Conservation (phyloP, 495 filamentous ascomycete species). For the Hyaloscypha bicolor region DNA sequence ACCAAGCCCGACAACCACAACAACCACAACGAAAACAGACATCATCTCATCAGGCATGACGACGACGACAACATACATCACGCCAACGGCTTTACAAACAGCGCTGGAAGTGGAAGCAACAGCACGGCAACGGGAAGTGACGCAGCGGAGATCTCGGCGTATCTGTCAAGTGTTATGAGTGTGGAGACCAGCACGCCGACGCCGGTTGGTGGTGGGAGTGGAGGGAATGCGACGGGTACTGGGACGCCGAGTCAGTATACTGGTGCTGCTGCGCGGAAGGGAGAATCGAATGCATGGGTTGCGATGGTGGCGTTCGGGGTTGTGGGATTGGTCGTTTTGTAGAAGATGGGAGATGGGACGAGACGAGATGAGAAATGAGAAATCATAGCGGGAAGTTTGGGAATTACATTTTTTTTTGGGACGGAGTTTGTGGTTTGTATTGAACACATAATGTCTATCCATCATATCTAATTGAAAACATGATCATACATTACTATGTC, state of each 20-base stretch:
- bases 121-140: slow-evolving; percentile 2
- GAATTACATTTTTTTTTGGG: not conserved
- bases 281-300: not conserved
- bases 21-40: not conserved
- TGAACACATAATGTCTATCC: not conserved
- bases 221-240: slow-evolving; percentile 3
- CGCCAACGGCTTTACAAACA: not conserved
- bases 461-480: not conserved
- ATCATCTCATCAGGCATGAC: not conserved
- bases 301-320: slow-evolving; percentile 7
- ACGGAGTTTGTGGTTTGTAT: slow-evolving; percentile 5
- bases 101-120: not conserved
- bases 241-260: slow-evolving; percentile 12
- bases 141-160: not conserved
- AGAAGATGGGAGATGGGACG: not conserved
- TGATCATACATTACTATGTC: not conserved
- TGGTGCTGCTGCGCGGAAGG: slow-evolving; percentile 8
- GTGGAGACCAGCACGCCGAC: slow-evolving; percentile 4
- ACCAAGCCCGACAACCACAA: not conserved
- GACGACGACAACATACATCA: slow-evolving; percentile 2
- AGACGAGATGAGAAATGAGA: not conserved
- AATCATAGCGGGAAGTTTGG: slow-evolving; percentile 9
- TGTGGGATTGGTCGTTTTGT: slow-evolving; percentile 10
- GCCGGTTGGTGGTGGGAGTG: not conserved
- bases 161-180: slow-evolving; percentile 14